phyloP scores from a whole-genome alignment of 2,329 filamentous ascomycete species.

The Fusarium proliferatum region DNA sequence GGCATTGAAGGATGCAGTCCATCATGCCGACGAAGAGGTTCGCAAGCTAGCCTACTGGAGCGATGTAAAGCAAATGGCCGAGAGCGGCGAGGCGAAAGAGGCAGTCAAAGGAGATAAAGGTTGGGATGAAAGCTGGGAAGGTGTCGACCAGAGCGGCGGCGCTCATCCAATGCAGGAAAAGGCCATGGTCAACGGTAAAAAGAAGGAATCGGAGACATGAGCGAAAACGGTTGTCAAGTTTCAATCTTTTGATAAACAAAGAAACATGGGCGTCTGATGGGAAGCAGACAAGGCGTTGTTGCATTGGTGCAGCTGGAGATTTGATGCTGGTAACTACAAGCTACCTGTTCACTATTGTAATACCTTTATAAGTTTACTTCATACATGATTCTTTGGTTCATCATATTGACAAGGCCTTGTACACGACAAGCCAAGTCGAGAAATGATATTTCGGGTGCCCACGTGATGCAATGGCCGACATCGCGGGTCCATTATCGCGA shows the following conservation, averaged over 20 bases:
- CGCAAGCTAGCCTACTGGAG: slow-evolving; percentile 88
- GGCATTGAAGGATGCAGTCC: slow-evolving; percentile 78
- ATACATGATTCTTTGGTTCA: neutral
- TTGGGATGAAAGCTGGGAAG: slow-evolving; percentile 59
- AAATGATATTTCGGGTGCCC: neutral
- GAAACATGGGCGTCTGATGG: slow-evolving; percentile 3
- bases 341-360: neutral
- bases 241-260: neutral
- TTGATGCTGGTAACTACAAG: neutral
- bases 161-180: slow-evolving; percentile 47
- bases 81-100: slow-evolving; percentile 59
- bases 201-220: slow-evolving; percentile 5
- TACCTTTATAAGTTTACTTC: neutral
- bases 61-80: slow-evolving; percentile 78
- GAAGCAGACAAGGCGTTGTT: slow-evolving; percentile 19
- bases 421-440: neutral
- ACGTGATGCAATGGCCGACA: slow-evolving; percentile 32
- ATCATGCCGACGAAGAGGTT: slow-evolving; percentile 83
- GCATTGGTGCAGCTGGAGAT: slow-evolving; percentile 5
- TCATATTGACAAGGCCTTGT: neutral
- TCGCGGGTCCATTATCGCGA: slow-evolving; percentile 32
- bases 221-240: neutral
- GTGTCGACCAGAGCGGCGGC: slow-evolving; percentile 65
- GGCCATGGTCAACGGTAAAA: slow-evolving; percentile 39
- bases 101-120: slow-evolving; percentile 55